These are phyloP conservation scores for Aegilops bicornis DNA, from an alignment of 176 grass and related monocot species.

Conservation along the genomic window DNA sequence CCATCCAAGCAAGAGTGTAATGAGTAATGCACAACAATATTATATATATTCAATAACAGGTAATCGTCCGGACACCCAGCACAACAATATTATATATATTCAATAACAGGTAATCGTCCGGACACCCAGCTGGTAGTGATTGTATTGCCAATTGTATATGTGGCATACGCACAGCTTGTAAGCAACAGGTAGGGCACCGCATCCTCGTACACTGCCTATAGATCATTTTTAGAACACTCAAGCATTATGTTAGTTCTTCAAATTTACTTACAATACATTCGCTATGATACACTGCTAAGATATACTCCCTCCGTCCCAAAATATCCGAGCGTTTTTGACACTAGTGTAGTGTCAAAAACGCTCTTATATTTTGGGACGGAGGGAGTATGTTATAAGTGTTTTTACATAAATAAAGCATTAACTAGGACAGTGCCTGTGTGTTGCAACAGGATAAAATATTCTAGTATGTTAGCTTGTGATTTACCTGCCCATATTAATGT, in stretches of 20 bases:
- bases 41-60: background rate
- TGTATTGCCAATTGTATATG: background rate
- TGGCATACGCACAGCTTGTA: background rate
- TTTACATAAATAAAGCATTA: background rate
- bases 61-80: background rate
- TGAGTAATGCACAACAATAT: background rate
- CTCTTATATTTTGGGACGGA: too few relatives aligned
- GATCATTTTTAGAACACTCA: background rate
- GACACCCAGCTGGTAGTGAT: background rate
- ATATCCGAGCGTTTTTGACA: too few relatives aligned
- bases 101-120: background rate
- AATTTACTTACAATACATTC: background rate
- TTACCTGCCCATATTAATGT: too few relatives aligned
- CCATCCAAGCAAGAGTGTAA: background rate
- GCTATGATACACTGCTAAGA: slow-evolving; percentile 4
- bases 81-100: background rate
- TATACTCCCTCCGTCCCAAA: background rate
- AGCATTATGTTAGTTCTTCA: background rate
- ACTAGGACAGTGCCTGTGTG: background rate
- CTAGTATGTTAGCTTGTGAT: too few relatives aligned
- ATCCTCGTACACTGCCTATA: background rate
- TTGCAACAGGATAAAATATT: too few relatives aligned
- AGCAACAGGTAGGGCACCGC: background rate
- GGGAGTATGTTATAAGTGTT: background rate
- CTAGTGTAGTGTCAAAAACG: too few relatives aligned